phyloP scores from a whole-genome alignment of 345 rosid genomes.

The Cochlearia excelsa region DNA sequence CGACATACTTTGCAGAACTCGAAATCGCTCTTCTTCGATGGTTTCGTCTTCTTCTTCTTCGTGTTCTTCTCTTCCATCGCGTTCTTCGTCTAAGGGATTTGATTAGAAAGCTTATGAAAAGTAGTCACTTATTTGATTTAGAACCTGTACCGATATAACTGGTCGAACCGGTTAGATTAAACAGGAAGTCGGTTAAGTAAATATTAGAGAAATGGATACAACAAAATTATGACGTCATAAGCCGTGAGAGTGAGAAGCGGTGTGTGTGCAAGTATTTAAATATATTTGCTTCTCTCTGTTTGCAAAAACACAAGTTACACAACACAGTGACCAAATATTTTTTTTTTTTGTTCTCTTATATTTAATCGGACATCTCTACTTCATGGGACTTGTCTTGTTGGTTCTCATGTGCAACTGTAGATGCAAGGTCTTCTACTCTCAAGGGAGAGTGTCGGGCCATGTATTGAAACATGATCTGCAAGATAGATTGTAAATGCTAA shows the following conservation, averaged over 20 bases:
- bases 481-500: conserved; percentile 14
- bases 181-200: no score
- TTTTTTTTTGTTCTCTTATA: not conserved
- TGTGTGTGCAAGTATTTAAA: no score
- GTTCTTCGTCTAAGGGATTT: not conserved
- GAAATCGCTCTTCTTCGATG: conserved; percentile 38
- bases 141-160: no score
- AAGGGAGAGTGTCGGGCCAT: conserved; percentile 70
- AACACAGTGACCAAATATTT: conserved; percentile 1
- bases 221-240: no score
- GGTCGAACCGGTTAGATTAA: no score
- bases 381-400: conserved; percentile 51
- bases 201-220: no score
- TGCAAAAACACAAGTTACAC: conserved; percentile 4
- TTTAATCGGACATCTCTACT: conserved; percentile 68
- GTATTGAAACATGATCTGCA: conserved; percentile 84
- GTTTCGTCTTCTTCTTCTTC: conserved; percentile 23
- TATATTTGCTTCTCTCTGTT: no score
- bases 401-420: conserved; percentile 44
- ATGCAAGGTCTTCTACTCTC: conserved; percentile 71
- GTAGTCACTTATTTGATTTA: no score
- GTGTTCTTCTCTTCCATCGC: conserved; percentile 17
- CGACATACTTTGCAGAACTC: conserved; percentile 78
- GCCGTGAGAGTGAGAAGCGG: no score
- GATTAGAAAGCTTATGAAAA: no score